phyloP scores from a whole-genome alignment of 2,329 filamentous ascomycete genomes.

The Aaosphaeria arxii region DNA sequence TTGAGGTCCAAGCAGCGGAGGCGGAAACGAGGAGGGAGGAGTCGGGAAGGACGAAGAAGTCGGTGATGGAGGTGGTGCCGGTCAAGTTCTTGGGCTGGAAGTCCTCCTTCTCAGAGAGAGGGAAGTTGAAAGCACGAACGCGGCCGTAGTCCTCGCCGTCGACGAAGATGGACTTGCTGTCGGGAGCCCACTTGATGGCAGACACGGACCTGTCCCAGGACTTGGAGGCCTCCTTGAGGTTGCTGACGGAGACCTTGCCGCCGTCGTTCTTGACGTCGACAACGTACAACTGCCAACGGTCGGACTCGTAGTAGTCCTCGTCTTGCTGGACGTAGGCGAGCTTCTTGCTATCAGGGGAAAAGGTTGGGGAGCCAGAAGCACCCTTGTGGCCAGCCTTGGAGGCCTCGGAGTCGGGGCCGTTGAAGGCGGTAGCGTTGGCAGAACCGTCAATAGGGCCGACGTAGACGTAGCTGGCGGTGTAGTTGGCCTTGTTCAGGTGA shows the following conservation, averaged over 20 bases:
- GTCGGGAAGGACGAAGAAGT: constrained; percentile 57
- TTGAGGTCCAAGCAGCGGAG: constrained; percentile 29
- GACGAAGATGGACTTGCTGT: constrained; percentile 28
- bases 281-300: constrained; percentile 57
- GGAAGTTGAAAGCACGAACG: constrained; percentile 57
- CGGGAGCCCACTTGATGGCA: constrained; percentile 28
- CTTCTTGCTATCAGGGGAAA: constrained; percentile 69
- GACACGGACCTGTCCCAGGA: constrained; percentile 28
- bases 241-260: constrained; percentile 19
- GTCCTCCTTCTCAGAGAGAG: constrained; percentile 55
- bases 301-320: constrained; percentile 71
- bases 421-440: constrained; percentile 25
- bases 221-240: constrained; percentile 27
- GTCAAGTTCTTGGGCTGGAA: constrained; percentile 39
- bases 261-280: constrained; percentile 23
- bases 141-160: constrained; percentile 34
- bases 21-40: constrained; percentile 48
- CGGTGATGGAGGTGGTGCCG: constrained; percentile 40
- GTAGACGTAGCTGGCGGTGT: constrained; percentile 81
- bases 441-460: constrained; percentile 66
- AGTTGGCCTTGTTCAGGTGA: constrained; percentile 65
- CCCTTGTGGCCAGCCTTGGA: constrained; percentile 52
- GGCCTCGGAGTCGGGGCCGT: constrained; percentile 27
- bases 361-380: constrained; percentile 66
- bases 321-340: constrained; percentile 75